Evolutionary conservation across 108 stramenopile species (phyloP).

Genomic region (Skeletonema tropicum): DNA sequence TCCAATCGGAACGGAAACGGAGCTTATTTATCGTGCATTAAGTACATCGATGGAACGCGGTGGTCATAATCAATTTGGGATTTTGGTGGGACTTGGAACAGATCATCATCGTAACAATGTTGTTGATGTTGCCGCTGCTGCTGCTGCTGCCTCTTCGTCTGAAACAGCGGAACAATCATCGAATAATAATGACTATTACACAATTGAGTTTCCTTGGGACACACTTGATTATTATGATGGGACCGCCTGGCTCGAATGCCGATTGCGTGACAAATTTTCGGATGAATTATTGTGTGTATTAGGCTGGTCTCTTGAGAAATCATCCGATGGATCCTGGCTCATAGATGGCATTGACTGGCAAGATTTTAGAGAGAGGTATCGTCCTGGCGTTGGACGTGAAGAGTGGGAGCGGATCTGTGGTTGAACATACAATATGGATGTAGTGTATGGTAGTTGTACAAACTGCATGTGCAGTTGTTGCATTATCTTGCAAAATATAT

Average conservation of each 20-base stretch:
- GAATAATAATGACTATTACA: constrained; percentile 33
- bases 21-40: constrained; percentile 47
- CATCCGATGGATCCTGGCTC: constrained; percentile 65
- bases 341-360: constrained; percentile 82
- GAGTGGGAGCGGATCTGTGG: constrained; percentile 79
- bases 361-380: constrained; percentile 76
- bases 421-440: constrained; percentile 12
- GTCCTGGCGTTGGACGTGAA: constrained; percentile 79
- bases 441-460: neutral
- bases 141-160: neutral
- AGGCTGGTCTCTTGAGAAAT: constrained; percentile 60
- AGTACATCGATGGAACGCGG: constrained; percentile 53
- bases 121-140: too few relatives aligned
- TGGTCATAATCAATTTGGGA: constrained; percentile 73
- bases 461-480: neutral
- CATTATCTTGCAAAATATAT: too few relatives aligned
- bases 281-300: constrained; percentile 60
- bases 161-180: neutral
- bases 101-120: constrained; percentile 42
- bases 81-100: constrained; percentile 53
- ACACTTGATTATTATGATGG: constrained; percentile 71
- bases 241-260: constrained; percentile 72
- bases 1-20: constrained; percentile 25
- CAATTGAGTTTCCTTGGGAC: constrained; percentile 55
- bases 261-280: constrained; percentile 45